Evolutionary conservation across 371 early-diverging fungal species (phyloP).

Genomic region (Syncephalastrum sp.): DNA sequence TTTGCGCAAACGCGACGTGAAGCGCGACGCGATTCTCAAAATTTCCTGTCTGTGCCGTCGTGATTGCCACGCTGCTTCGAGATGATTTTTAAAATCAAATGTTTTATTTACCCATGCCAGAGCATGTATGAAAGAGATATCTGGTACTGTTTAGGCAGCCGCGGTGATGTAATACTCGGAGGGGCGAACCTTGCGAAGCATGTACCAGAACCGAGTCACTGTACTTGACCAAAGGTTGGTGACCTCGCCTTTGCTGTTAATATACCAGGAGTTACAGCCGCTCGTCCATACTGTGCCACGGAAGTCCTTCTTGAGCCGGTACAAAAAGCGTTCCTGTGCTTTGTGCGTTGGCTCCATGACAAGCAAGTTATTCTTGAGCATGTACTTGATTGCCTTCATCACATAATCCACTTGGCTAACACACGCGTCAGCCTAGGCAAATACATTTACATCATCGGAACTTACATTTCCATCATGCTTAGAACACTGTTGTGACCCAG

Average conservation of each 20-base stretch:
- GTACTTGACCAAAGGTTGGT: conserved; percentile 22
- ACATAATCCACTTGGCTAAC: conserved; percentile 24
- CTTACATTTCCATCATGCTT: conserved; percentile 20
- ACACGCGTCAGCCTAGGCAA: not conserved
- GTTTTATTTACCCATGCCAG: too few relatives aligned
- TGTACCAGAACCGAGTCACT: conserved; percentile 22
- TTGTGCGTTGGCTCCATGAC: conserved; percentile 22
- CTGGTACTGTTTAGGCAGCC: too few relatives aligned
- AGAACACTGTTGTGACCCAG: conserved; percentile 16
- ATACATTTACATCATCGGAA: not conserved
- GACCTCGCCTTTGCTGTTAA: conserved; percentile 22
- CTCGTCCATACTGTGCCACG: conserved; percentile 21
- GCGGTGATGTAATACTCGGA: too few relatives aligned
- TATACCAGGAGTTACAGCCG: conserved; percentile 27
- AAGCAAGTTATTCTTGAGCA: conserved; percentile 9
- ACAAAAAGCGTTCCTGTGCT: conserved; percentile 19
- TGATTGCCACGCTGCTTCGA: too few relatives aligned
- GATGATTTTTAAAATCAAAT: too few relatives aligned
- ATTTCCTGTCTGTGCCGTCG: too few relatives aligned
- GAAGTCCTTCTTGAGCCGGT: conserved; percentile 16
- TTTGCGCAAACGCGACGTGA: too few relatives aligned
- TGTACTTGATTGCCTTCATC: conserved; percentile 14
- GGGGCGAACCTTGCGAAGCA: conserved; percentile 1
- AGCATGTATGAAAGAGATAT: too few relatives aligned
- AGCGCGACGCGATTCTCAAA: too few relatives aligned